phyloP scores from a whole-genome alignment of 208 protist species.

The Acanthamoeba lugdunensis region DNA sequence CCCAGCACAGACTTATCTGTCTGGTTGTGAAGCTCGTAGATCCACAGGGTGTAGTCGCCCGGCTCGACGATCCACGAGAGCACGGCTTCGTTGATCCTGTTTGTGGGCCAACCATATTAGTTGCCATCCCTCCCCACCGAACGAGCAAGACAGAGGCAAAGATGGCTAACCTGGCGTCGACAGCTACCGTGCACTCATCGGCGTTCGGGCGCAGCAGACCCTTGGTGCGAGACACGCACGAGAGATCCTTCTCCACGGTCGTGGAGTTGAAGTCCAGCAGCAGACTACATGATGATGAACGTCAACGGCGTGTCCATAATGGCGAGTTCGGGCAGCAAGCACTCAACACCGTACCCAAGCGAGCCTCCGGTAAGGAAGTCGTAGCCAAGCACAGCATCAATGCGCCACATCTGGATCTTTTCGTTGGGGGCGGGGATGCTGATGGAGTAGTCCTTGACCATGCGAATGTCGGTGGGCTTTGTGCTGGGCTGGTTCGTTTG shows the following conservation, averaged over 20 bases:
- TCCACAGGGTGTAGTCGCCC: slow-evolving; percentile 48
- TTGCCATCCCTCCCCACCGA: background rate
- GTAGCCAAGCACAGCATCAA: slow-evolving; percentile 53
- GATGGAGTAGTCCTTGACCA: slow-evolving; percentile 47
- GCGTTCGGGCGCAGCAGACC: background rate
- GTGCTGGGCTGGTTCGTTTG: background rate
- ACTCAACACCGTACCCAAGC: slow-evolving; percentile 28
- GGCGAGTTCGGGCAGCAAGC: background rate
- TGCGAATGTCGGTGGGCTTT: background rate
- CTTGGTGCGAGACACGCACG: background rate
- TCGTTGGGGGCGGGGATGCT: background rate
- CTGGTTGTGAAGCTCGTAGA: slow-evolving; percentile 49
- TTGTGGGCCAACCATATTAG: background rate
- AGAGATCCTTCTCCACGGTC: slow-evolving; percentile 35
- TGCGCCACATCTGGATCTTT: slow-evolving; percentile 19
- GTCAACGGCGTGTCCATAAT: background rate
- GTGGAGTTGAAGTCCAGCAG: slow-evolving; percentile 57
- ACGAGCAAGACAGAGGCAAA: background rate
- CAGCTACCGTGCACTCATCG: slow-evolving; percentile 44
- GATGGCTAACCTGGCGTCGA: background rate
- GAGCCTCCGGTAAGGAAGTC: slow-evolving; percentile 65
- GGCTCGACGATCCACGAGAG: slow-evolving; percentile 47
- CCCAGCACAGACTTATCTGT: slow-evolving; percentile 43
- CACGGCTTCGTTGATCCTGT: slow-evolving; percentile 48
- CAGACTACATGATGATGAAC: background rate